Conservation (phyloP, 2,329 filamentous ascomycete species). For the Escovopsis sp. region DNA sequence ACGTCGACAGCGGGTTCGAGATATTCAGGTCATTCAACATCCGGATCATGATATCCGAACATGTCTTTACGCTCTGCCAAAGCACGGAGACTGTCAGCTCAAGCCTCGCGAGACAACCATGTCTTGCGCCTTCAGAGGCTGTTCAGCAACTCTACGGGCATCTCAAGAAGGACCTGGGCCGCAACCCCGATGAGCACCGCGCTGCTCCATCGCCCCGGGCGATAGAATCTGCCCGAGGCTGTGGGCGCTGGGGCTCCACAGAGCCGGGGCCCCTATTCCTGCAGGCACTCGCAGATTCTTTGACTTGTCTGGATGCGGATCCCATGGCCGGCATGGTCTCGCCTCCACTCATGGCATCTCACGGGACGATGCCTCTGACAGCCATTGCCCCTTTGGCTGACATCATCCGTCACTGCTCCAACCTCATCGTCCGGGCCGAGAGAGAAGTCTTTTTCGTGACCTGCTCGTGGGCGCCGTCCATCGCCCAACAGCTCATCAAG, state of each 20-base stretch:
- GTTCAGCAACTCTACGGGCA: constrained; percentile 40
- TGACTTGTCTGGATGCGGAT: constrained; percentile 39
- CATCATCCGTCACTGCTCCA: constrained; percentile 59
- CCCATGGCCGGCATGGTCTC: constrained; percentile 36
- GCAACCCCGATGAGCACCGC: constrained; percentile 6
- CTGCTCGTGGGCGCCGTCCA: constrained; percentile 60
- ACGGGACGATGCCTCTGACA: constrained; percentile 52
- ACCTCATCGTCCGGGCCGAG: constrained; percentile 58
- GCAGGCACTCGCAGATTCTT: constrained; percentile 50
- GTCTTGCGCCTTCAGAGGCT: constrained; percentile 35
- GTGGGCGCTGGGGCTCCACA: constrained; percentile 52
- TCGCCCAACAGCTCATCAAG: constrained; percentile 52
- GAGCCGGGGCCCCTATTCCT: constrained; percentile 55
- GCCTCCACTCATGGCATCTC: constrained; percentile 35
- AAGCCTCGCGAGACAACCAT: constrained; percentile 37
- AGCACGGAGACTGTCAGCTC: constrained; percentile 41
- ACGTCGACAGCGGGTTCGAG: too few species aligned
- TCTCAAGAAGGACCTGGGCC: constrained; percentile 8
- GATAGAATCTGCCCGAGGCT: constrained; percentile 39
- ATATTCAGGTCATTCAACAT: background rate
- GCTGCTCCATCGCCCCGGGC: constrained; percentile 18
- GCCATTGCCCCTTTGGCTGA: constrained; percentile 45
- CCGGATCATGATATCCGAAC: constrained; percentile 15
- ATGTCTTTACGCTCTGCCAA: constrained; percentile 36
- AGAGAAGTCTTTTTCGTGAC: constrained; percentile 61